These are phyloP conservation scores for Corrigiola litoralis DNA, from an alignment of 179 eudicot species.

Conservation along the genomic window DNA sequence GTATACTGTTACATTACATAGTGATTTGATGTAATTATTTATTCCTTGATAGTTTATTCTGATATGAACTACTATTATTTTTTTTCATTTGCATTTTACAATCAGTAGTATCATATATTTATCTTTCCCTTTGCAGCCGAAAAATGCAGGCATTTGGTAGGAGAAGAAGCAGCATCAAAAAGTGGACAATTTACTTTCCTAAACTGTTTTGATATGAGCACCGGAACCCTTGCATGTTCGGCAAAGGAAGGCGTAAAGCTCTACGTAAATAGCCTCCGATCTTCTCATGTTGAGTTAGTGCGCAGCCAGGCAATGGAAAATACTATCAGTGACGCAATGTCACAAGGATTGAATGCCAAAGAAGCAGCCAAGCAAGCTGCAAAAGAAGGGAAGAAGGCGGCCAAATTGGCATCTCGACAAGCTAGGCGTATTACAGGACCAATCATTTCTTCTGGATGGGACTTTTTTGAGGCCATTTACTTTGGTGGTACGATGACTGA, in stretches of 20 bases:
- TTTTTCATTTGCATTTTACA: background rate
- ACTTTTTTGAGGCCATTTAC: constrained; percentile 89
- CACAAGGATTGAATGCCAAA: constrained; percentile 63
- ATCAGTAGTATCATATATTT: background rate
- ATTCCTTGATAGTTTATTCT: background rate
- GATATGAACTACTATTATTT: background rate
- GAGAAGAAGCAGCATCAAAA: constrained; percentile 74
- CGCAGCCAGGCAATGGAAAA: constrained; percentile 59
- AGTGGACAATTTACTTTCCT: constrained; percentile 77
- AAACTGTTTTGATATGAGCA: constrained; percentile 72
- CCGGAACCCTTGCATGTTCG: constrained; percentile 72
- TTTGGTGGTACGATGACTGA: constrained; percentile 74
- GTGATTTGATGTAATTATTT: background rate
- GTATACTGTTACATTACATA: background rate
- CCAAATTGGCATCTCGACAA: constrained; percentile 74
- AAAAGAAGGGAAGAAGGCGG: constrained; percentile 82
- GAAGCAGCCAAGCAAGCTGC: constrained; percentile 74
- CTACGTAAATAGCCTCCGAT: constrained; percentile 57
- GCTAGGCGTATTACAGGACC: constrained; percentile 83
- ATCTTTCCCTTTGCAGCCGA: constrained; percentile 49
- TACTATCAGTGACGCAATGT: constrained; percentile 54
- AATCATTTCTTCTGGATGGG: constrained; percentile 86
- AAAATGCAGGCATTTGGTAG: constrained; percentile 79
- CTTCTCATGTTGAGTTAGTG: constrained; percentile 66
- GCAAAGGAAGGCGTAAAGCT: constrained; percentile 88